Base-by-base conservation (phyloP, 257 asterid genomes). In the Anisodus tanguticus region DNA sequence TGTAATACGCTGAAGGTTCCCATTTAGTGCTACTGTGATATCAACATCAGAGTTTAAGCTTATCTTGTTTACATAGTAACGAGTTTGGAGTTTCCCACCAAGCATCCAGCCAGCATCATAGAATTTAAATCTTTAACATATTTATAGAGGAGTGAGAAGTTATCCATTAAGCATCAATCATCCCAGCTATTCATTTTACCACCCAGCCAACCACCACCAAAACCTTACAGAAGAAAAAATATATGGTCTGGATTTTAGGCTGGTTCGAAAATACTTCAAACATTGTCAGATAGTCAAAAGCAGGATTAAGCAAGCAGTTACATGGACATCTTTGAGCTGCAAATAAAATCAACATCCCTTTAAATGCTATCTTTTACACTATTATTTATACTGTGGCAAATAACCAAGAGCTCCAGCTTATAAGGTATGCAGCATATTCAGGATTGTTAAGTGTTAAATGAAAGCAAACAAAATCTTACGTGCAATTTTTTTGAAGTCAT, bases 401-500 rank as follows among this genome's bases (percentile, higher is more conserved):
- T 26, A 76, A 76, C 26, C 22, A 76, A 76, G 81, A 76, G 64
- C 39, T 76, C 63, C 63, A 53, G 76, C 8, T 43, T 19, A 26
- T 64, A 43, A 26, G 31, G 41, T 41, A 49, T 15, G 19, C 4
- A 17, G 55, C 45, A 57, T 59, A 22, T 60, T 80, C 55, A 26
- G 55, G 57, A 39, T 4, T 19, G 57, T n/a, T 1, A 17, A 31
- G 13, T 51, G 59, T 37, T 22, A 78, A 80, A 53, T 13, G 8
- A 51, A 62, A 49, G 60, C 19, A 74, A 67, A n/a, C 51, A 77
- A 63, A 86, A 77, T 26, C 64, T 35, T 82, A 90, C 97, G 89
- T 85, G 91, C 2, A 84, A 80, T 83, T 87, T 89, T 82, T 85
- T 89, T 72, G 77, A 82, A 79, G 90, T 87, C 83, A 58, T 62